Evolutionary conservation across 306 rosid genomes (phyloP).

Genomic region (Prunus kanzakura): DNA sequence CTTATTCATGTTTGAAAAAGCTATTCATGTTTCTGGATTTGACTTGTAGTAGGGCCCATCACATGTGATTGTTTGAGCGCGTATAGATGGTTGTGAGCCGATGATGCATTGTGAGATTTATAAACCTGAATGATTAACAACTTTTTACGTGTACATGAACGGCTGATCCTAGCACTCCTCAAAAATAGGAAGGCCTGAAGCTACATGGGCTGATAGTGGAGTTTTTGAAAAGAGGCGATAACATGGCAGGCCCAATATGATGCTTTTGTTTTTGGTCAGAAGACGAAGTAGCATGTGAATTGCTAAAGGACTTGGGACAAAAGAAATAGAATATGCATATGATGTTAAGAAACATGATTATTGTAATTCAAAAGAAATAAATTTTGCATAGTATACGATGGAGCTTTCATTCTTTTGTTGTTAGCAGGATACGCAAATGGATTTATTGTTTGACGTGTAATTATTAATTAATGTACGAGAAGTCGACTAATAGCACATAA

Average conservation of each 20-base stretch:
- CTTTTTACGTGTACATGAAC: too few species aligned
- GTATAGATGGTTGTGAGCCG: too few species aligned
- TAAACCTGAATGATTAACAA: too few species aligned
- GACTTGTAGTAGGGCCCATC: slow-evolving; percentile 22
- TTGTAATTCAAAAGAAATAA: not conserved
- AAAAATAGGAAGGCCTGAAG: too few species aligned
- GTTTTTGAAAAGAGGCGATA: not conserved
- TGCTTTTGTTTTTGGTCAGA: too few species aligned
- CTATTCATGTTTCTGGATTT: slow-evolving; percentile 16
- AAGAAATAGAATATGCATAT: not conserved
- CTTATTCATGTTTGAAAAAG: not conserved
- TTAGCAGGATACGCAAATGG: not conserved
- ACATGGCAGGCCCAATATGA: not conserved
- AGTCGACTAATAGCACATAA: not conserved
- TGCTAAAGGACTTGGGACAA: not conserved
- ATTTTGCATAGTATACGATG: not conserved
- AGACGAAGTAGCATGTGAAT: not conserved
- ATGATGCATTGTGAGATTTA: too few species aligned
- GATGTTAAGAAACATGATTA: not conserved
- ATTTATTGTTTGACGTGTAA: not conserved
- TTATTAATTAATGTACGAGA: not conserved
- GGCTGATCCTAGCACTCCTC: rapidly evolving
- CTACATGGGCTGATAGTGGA: not conserved
- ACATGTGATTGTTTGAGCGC: slow-evolving; percentile 1
- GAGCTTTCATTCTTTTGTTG: not conserved